Conservation (phyloP, 768 basidiomycete species). For the Boletus pseudopeckii region DNA sequence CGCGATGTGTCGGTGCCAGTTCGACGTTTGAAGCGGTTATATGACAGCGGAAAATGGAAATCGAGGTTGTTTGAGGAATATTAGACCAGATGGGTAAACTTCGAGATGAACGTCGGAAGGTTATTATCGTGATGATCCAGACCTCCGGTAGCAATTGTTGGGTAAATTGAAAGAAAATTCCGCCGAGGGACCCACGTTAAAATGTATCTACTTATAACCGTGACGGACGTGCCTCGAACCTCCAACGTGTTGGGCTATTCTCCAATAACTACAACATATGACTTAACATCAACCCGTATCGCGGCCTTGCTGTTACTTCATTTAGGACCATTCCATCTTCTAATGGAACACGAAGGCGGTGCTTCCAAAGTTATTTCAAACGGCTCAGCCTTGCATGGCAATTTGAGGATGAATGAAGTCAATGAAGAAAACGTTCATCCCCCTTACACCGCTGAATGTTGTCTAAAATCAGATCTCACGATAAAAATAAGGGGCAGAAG, state of each 20-base stretch:
- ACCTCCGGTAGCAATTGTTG: not conserved
- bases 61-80: slow-evolving; percentile 7
- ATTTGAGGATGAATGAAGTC: not conserved
- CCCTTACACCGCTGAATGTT: too few relatives aligned
- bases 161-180: not conserved
- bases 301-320: not conserved
- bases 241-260: not conserved
- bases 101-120: not conserved
- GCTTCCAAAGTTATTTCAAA: not conserved
- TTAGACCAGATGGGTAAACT: not conserved
- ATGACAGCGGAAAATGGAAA: slow-evolving; percentile 8
- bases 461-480: not conserved
- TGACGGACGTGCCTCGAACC: slow-evolving; percentile 3
- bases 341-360: slow-evolving; percentile 3
- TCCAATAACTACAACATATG: too few relatives aligned
- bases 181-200: not conserved
- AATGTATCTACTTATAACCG: not conserved
- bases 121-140: not conserved
- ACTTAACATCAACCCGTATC: not conserved
- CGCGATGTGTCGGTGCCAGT: not conserved
- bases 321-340: not conserved
- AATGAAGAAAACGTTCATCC: not conserved
- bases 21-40: slow-evolving; percentile 1
- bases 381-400: not conserved
- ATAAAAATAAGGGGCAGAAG: not conserved